Conservation (phyloP, 768 basidiomycete species). For the Serendipita indica region DNA sequence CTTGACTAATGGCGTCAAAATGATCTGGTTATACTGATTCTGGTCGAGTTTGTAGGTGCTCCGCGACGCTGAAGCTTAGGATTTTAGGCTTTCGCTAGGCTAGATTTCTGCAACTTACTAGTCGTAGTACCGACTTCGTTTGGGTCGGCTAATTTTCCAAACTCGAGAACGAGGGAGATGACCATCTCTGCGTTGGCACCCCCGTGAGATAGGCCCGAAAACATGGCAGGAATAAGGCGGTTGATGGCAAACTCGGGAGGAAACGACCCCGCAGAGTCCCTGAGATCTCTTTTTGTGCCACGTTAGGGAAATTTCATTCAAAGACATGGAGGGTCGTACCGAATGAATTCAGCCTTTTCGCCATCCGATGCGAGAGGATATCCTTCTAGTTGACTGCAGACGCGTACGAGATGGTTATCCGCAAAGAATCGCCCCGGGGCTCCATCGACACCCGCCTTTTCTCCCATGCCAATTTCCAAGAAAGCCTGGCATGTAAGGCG, state of each 20-base stretch:
- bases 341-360: slow-evolving; percentile 60
- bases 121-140: slow-evolving; percentile 22
- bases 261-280: slow-evolving; percentile 63
- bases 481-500: slow-evolving; percentile 65
- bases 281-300: slow-evolving; percentile 47
- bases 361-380: slow-evolving; percentile 68
- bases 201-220: slow-evolving; percentile 63
- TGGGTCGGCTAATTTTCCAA: slow-evolving; percentile 55
- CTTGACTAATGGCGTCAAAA: slow-evolving; percentile 68
- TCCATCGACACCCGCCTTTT: slow-evolving; percentile 31
- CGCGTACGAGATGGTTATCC: slow-evolving; percentile 65
- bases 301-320: not conserved
- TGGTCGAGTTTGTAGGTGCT: slow-evolving; percentile 12
- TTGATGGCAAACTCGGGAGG: slow-evolving; percentile 74
- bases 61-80: not conserved
- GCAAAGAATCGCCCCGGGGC: slow-evolving; percentile 42
- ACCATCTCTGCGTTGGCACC: slow-evolving; percentile 63
- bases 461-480: slow-evolving; percentile 63
- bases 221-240: slow-evolving; percentile 76
- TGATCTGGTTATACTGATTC: slow-evolving; percentile 41
- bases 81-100: no score
- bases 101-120: no score
- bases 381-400: slow-evolving; percentile 72
- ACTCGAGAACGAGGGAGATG: slow-evolving; percentile 68
- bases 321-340: slow-evolving; percentile 27